Percentiles rank a stretch among this genome's conserved stretches.
phyloP scores from a whole-genome alignment of 257 asterid species.

The Penstemon davidsonii region DNA sequence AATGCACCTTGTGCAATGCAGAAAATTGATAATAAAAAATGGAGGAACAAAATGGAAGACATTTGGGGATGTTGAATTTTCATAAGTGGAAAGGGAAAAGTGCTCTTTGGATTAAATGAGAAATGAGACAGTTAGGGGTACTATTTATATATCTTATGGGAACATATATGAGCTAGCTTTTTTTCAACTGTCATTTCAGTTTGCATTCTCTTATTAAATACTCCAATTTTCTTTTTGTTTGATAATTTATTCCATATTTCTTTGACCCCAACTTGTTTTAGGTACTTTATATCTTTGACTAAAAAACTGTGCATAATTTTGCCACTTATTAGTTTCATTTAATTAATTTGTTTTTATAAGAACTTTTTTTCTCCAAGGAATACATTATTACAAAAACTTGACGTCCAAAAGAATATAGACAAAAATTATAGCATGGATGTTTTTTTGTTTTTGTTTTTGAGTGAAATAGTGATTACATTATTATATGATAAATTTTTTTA shows the following conservation, averaged over 20 bases:
- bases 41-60: slow-evolving; percentile 20
- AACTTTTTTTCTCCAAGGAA: too few relatives aligned
- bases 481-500: slow-evolving; percentile 1
- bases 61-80: background rate
- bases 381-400: too few relatives aligned
- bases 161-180: background rate
- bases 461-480: background rate
- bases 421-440: too few relatives aligned
- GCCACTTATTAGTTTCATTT: too few relatives aligned
- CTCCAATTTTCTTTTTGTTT: background rate
- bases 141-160: slow-evolving; percentile 32
- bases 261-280: too few relatives aligned
- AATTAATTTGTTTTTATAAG: too few relatives aligned
- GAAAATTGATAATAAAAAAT: slow-evolving; percentile 23
- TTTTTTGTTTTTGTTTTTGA: too few relatives aligned
- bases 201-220: background rate
- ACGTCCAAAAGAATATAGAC: too few relatives aligned
- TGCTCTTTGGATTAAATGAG: slow-evolving; percentile 12
- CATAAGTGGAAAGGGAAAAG: background rate
- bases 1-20: slow-evolving; percentile 37
- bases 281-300: too few relatives aligned
- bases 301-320: too few relatives aligned
- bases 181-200: slow-evolving; percentile 4
- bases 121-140: slow-evolving; percentile 26
- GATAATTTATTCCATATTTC: too few relatives aligned